Evolutionary conservation across 2,329 filamentous ascomycete species (phyloP).

Genomic region (Aspergillus sp.): DNA sequence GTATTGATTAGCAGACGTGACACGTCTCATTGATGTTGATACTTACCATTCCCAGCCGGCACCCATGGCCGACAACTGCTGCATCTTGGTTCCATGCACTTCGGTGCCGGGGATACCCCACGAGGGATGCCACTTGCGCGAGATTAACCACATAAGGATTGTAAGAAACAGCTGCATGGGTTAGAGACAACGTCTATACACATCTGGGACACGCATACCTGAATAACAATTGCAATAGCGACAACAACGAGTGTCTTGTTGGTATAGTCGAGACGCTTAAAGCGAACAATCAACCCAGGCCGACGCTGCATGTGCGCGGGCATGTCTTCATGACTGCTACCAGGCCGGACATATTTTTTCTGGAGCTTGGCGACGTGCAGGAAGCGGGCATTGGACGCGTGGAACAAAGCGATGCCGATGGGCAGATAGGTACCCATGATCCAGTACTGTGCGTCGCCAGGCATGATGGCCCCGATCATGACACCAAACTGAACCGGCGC

Average conservation of each 20-base stretch:
- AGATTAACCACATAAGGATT: constrained; percentile 60
- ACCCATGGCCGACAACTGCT: constrained; percentile 36
- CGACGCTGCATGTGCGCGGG: constrained; percentile 6
- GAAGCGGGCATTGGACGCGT: constrained; percentile 62
- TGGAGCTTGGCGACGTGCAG: constrained; percentile 58
- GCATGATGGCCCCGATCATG: constrained; percentile 36
- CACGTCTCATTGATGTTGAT: not conserved
- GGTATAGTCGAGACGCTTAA: constrained; percentile 25
- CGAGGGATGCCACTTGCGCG: constrained; percentile 61
- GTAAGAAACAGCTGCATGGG: constrained; percentile 55
- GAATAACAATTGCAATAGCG: constrained; percentile 53
- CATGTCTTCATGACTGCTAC: constrained; percentile 4
- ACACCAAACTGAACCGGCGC: constrained; percentile 33
- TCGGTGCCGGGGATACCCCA: constrained; percentile 50
- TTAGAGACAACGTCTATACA: not conserved
- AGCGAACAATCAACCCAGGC: constrained; percentile 19
- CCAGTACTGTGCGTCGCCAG: constrained; percentile 60
- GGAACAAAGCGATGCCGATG: constrained; percentile 64
- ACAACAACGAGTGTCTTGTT: constrained; percentile 39
- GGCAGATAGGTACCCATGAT: constrained; percentile 66
- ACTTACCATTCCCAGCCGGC: constrained; percentile 62
- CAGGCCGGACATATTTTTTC: constrained; percentile 38
- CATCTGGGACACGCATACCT: constrained; percentile 41
- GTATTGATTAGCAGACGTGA: not conserved
- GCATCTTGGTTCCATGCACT: constrained; percentile 47